Percentiles rank a stretch among this genome's conserved stretches.
Conservation (phyloP, 108 stramenopile species). For the Licmophora abbreviata region DNA sequence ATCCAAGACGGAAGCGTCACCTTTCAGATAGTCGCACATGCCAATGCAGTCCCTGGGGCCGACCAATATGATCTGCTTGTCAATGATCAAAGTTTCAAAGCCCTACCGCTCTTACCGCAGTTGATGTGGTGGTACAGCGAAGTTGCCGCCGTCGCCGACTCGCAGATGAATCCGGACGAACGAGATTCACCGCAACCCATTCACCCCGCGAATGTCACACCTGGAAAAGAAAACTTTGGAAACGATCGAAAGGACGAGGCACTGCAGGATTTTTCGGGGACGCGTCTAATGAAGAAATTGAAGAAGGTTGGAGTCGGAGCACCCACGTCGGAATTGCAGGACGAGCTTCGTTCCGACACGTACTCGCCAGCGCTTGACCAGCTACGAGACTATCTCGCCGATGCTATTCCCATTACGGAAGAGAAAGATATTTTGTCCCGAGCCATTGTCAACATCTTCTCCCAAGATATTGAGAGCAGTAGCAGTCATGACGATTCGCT, state of each 20-base stretch:
- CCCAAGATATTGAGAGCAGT: too few relatives aligned
- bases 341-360: constrained; percentile 20
- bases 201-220: too few relatives aligned
- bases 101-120: too few relatives aligned
- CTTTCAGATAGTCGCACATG: constrained; percentile 19
- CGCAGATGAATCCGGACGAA: too few relatives aligned
- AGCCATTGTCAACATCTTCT: constrained; percentile 34
- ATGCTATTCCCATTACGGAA: constrained; percentile 19
- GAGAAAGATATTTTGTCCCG: constrained; percentile 34
- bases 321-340: constrained; percentile 6
- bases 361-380: constrained; percentile 21
- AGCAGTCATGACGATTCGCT: constrained; percentile 5
- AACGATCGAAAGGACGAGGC: too few relatives aligned
- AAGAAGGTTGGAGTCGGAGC: constrained; percentile 2
- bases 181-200: too few relatives aligned
- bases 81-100: too few relatives aligned
- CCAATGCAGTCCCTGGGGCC: constrained; percentile 12
- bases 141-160: too few relatives aligned
- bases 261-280: neutral
- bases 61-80: constrained; percentile 69
- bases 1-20: constrained; percentile 10
- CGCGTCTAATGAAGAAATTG: neutral
- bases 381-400: constrained; percentile 13
- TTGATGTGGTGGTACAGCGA: too few relatives aligned
- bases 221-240: too few relatives aligned